Evolutionary conservation across 305 asterid genomes (phyloP).

Genomic region (Fraxinus floribunda): DNA sequence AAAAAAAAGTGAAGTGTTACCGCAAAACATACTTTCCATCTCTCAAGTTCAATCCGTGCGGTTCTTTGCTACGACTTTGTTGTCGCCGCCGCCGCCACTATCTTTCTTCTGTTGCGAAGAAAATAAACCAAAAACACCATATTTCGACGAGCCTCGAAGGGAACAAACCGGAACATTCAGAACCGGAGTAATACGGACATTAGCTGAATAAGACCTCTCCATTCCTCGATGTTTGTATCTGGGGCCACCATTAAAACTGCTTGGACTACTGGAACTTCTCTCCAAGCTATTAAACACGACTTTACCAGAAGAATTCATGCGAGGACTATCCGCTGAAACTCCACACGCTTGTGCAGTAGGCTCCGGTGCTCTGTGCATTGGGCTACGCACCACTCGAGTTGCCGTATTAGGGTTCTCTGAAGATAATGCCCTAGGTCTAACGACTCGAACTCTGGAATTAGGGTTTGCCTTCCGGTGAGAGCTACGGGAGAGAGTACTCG

Average conservation of each 20-base stretch:
- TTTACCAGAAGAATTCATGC: constrained; percentile 89
- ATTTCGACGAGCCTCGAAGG: constrained; percentile 63
- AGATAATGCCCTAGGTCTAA: constrained; percentile 42
- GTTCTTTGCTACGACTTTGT: constrained; percentile 32
- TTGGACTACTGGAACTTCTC: constrained; percentile 90
- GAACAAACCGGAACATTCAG: constrained; percentile 91
- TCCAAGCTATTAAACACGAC: constrained; percentile 80
- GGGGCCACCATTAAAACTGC: constrained; percentile 70
- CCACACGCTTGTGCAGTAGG: constrained; percentile 34
- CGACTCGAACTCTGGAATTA: constrained; percentile 46
- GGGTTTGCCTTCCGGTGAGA: constrained; percentile 31
- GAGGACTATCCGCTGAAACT: constrained; percentile 73
- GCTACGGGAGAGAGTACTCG: constrained; percentile 32
- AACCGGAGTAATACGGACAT: constrained; percentile 84
- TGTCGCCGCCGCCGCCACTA: constrained; percentile 22
- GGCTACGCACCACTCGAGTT: constrained; percentile 51
- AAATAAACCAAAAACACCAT: constrained; percentile 73
- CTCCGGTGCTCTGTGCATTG: constrained; percentile 47
- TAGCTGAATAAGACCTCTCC: constrained; percentile 91
- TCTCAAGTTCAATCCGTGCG: constrained; percentile 44
- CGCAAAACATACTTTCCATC: background rate
- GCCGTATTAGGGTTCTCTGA: constrained; percentile 41
- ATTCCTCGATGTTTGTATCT: constrained; percentile 64
- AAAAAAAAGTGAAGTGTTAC: background rate
- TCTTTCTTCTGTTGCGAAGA: constrained; percentile 56